Evolutionary conservation across 176 grass and related monocot genomes (phyloP).

Genomic region (Canna indica): DNA sequence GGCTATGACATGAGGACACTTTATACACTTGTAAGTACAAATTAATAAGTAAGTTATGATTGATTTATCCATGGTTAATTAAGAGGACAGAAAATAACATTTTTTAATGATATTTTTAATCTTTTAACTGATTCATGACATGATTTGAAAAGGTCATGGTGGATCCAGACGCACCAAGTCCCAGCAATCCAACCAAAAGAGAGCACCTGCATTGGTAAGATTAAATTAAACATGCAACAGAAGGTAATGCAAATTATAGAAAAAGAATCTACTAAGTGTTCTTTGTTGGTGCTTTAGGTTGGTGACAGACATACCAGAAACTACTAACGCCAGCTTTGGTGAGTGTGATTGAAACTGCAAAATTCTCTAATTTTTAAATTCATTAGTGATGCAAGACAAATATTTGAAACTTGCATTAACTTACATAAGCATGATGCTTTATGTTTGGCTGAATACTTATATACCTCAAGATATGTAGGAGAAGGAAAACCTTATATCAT

Average conservation of each 20-base stretch:
- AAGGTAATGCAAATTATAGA: neutral
- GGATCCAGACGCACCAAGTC: slow-evolving; percentile 93
- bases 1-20: slow-evolving; percentile 72
- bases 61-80: too few species aligned
- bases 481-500: too few species aligned
- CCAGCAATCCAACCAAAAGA: slow-evolving; percentile 74
- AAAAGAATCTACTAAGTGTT: neutral
- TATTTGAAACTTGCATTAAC: neutral
- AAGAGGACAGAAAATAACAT: too few species aligned
- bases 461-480: too few species aligned
- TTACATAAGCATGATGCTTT: neutral
- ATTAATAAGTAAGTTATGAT: too few species aligned
- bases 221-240: neutral
- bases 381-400: neutral
- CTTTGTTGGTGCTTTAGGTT: slow-evolving; percentile 43
- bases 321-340: slow-evolving; percentile 77
- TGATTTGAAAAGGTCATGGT: slow-evolving; percentile 66
- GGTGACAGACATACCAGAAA: slow-evolving; percentile 96
- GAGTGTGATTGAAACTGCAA: slow-evolving; percentile 17
- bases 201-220: slow-evolving; percentile 95
- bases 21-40: slow-evolving; percentile 70
- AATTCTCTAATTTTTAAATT: neutral
- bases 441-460: too few species aligned
- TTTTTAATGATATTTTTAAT: too few species aligned
- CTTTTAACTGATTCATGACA: neutral